phyloP scores from a whole-genome alignment of 1,284 basidiomycete species.

The Cutaneotrichosporon spelunceum region DNA sequence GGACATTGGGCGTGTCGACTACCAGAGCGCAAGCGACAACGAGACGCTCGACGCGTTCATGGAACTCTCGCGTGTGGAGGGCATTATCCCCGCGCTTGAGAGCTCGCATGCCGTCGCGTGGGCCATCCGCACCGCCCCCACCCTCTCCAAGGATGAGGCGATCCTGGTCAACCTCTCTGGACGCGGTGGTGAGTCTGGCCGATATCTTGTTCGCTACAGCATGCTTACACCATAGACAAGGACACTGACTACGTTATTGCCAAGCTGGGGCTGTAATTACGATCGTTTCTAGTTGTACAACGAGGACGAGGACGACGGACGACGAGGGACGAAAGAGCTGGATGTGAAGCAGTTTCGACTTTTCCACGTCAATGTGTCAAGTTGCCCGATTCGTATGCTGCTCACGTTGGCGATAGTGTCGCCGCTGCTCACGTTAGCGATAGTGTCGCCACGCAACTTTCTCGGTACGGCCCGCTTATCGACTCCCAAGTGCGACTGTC shows the following conservation, averaged over 20 bases:
- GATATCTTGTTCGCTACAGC: neutral
- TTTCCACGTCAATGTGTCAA: too few relatives aligned
- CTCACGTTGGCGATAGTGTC: too few relatives aligned
- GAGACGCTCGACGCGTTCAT: slow-evolving; percentile 90
- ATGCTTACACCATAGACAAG: slow-evolving; percentile 12
- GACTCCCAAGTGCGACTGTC: too few relatives aligned
- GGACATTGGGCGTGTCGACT: slow-evolving; percentile 88
- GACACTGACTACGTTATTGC: slow-evolving; percentile 18
- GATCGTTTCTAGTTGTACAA: neutral
- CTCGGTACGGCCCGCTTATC: neutral
- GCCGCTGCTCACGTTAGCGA: neutral
- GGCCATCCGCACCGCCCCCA: slow-evolving; percentile 78
- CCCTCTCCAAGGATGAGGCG: slow-evolving; percentile 75
- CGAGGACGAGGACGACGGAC: neutral
- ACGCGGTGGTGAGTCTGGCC: slow-evolving; percentile 13
- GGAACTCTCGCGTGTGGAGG: slow-evolving; percentile 84
- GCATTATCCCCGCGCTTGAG: slow-evolving; percentile 96
- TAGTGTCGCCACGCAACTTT: neutral
- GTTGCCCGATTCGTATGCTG: too few relatives aligned
- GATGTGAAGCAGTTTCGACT: neutral
- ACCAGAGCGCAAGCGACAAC: slow-evolving; percentile 87
- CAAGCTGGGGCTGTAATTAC: neutral
- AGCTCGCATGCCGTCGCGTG: slow-evolving; percentile 95
- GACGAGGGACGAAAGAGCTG: too few relatives aligned
- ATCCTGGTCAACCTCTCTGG: slow-evolving; percentile 63